Evolutionary conservation across 75 land plant genomes (phyloP).

Genomic region (Larix kaempferi): DNA sequence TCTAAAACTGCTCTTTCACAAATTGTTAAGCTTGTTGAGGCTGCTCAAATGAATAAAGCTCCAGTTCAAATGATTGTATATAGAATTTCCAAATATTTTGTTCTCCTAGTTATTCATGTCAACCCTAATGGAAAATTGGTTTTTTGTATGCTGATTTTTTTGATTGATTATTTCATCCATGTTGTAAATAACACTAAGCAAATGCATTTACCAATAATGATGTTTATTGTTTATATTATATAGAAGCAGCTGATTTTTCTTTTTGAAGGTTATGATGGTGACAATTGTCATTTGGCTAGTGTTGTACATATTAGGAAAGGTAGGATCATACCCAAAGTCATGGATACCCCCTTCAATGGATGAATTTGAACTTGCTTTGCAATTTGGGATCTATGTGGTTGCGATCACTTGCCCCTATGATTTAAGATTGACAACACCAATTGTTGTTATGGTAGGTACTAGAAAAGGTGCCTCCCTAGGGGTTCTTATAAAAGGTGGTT

Average conservation of each 20-base stretch:
- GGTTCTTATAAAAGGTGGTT: slow-evolving; percentile 91
- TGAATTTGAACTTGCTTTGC: slow-evolving; percentile 85
- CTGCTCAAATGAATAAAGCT: slow-evolving; percentile 38
- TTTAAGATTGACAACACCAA: slow-evolving; percentile 93
- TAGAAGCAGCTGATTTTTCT: no score
- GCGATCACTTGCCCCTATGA: slow-evolving; percentile 96
- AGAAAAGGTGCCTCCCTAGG: slow-evolving; percentile 93
- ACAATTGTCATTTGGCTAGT: slow-evolving; percentile 61
- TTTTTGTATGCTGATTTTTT: not conserved
- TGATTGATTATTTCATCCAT: not conserved
- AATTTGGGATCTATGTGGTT: slow-evolving; percentile 81
- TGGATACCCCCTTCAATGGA: slow-evolving; percentile 85
- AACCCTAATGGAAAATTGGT: not conserved
- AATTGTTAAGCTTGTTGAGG: slow-evolving; percentile 30
- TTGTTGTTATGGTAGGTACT: slow-evolving; percentile 97
- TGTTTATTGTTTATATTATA: no score
- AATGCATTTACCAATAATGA: no score
- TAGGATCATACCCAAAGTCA: slow-evolving; percentile 57
- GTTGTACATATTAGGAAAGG: slow-evolving; percentile 75
- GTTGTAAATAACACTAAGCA: no score
- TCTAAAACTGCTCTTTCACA: no score
- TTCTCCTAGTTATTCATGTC: slow-evolving; percentile 20
- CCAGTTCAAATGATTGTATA: slow-evolving; percentile 40
- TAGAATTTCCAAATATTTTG: slow-evolving; percentile 29
- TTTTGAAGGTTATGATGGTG: not conserved